phyloP scores from a whole-genome alignment of 768 basidiomycete species.

The Lactarius hatsudake region DNA sequence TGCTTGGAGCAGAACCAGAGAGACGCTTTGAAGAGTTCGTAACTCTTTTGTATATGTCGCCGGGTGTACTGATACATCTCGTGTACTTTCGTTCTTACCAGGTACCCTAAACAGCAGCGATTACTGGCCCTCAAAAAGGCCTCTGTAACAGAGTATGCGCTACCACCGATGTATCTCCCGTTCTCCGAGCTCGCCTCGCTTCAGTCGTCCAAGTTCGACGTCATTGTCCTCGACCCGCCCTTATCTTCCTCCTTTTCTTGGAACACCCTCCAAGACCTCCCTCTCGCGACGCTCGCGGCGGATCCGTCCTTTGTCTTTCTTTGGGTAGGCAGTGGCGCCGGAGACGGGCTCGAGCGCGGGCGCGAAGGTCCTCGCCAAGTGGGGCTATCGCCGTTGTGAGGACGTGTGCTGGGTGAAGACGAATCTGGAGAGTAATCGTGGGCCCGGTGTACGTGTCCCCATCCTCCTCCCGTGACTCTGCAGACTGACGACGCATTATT shows the following conservation, averaged over 20 bases:
- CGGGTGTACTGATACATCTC: slow-evolving; percentile 5
- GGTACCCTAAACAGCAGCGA: slow-evolving; percentile 92
- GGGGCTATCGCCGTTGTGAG: slow-evolving; percentile 94
- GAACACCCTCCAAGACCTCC: slow-evolving; percentile 79
- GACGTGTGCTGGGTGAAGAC: slow-evolving; percentile 99
- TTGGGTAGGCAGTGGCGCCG: slow-evolving; percentile 92
- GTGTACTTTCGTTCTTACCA: slow-evolving; percentile 33
- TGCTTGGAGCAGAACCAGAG: slow-evolving; percentile 85
- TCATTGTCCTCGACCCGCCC: slow-evolving; percentile 88
- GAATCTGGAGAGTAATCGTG: slow-evolving; percentile 66
- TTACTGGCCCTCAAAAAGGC: slow-evolving; percentile 80
- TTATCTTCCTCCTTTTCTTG: slow-evolving; percentile 84
- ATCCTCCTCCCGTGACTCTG: neutral
- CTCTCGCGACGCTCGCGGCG: slow-evolving; percentile 76
- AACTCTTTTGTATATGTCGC: neutral
- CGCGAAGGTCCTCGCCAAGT: slow-evolving; percentile 85
- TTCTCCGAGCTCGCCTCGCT: slow-evolving; percentile 54
- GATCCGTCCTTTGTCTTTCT: slow-evolving; percentile 94
- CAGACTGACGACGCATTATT: slow-evolving; percentile 21
- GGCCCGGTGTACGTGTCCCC: slow-evolving; percentile 61
- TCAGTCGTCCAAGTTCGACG: slow-evolving; percentile 77
- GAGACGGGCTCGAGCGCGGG: slow-evolving; percentile 88
- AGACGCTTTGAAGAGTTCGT: slow-evolving; percentile 91
- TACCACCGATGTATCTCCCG: slow-evolving; percentile 71
- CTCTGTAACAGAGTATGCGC: slow-evolving; percentile 65